These are phyloP conservation scores for Galeopsis tetrahit DNA, from an alignment of 257 asterid species.

Conservation along the genomic window DNA sequence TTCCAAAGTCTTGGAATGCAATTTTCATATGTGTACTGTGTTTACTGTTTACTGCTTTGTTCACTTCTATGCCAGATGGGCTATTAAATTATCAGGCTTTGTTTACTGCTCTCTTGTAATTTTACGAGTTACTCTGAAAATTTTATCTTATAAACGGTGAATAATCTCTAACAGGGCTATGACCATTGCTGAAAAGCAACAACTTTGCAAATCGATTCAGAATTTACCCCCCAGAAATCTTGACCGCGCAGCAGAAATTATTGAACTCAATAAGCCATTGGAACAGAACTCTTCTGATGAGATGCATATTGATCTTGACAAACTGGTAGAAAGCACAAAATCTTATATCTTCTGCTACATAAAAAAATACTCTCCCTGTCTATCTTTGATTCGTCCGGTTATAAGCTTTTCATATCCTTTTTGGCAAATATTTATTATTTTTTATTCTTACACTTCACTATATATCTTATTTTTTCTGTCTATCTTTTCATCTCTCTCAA, in stretches of 20 bases:
- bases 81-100: background rate
- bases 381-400: too few species aligned
- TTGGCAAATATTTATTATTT: background rate
- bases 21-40: too few species aligned
- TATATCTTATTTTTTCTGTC: too few species aligned
- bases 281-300: constrained; percentile 35
- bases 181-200: constrained; percentile 61
- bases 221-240: constrained; percentile 61
- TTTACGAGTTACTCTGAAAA: background rate
- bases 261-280: constrained; percentile 38
- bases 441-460: too few species aligned
- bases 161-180: constrained; percentile 55
- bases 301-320: constrained; percentile 55
- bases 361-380: background rate
- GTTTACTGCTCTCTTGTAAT: background rate
- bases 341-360: background rate
- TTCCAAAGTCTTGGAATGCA: background rate
- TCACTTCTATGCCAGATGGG: background rate
- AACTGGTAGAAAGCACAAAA: constrained; percentile 52
- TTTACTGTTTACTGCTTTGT: background rate
- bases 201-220: constrained; percentile 55
- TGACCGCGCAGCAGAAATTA: constrained; percentile 62
- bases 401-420: background rate
- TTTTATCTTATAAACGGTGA: background rate
- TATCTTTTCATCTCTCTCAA: too few species aligned